Evolutionary conservation across 2,329 filamentous ascomycete species (phyloP).

Genomic region (Acrocalymma vagum): DNA sequence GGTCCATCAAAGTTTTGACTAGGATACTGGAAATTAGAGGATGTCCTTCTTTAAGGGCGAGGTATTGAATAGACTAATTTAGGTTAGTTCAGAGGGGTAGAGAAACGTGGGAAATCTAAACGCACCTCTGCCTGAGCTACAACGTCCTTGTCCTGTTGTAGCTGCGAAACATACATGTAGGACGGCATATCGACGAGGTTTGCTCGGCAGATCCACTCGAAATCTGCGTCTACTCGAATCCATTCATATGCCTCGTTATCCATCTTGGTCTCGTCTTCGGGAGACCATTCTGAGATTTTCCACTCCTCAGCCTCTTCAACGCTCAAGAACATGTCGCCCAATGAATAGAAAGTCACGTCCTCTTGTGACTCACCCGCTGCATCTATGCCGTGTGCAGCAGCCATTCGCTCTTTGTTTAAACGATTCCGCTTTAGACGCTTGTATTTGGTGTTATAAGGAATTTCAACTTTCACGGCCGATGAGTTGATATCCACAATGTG

Average conservation of each 20-base stretch:
- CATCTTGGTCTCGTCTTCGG: slow-evolving; percentile 89
- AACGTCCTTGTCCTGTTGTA: slow-evolving; percentile 96
- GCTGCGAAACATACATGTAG: slow-evolving; percentile 97
- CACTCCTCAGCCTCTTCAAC: slow-evolving; percentile 84
- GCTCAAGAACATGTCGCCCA: slow-evolving; percentile 88
- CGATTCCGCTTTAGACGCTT: slow-evolving; percentile 92
- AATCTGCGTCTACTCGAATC: slow-evolving; percentile 97
- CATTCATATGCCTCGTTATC: slow-evolving; percentile 97
- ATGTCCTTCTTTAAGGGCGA: slow-evolving; percentile 73
- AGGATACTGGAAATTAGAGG: slow-evolving; percentile 89
- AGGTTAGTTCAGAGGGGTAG: background rate
- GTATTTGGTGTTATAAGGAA: slow-evolving; percentile 99
- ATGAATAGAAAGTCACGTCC: slow-evolving; percentile 85
- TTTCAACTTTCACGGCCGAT: slow-evolving; percentile 84
- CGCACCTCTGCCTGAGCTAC: slow-evolving; percentile 73
- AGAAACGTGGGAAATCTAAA: slow-evolving; percentile 46
- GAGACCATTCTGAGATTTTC: slow-evolving; percentile 87
- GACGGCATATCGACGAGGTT: slow-evolving; percentile 78
- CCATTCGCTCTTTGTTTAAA: slow-evolving; percentile 79
- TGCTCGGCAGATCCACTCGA: slow-evolving; percentile 94
- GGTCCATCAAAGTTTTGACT: slow-evolving; percentile 87
- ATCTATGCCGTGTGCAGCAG: slow-evolving; percentile 70
- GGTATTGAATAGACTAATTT: slow-evolving; percentile 73
- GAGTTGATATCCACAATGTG: slow-evolving; percentile 97
- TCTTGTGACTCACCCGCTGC: slow-evolving; percentile 70